Base-by-base conservation (phyloP, 208 protist species). In the Crithidia thermophila region DNA sequence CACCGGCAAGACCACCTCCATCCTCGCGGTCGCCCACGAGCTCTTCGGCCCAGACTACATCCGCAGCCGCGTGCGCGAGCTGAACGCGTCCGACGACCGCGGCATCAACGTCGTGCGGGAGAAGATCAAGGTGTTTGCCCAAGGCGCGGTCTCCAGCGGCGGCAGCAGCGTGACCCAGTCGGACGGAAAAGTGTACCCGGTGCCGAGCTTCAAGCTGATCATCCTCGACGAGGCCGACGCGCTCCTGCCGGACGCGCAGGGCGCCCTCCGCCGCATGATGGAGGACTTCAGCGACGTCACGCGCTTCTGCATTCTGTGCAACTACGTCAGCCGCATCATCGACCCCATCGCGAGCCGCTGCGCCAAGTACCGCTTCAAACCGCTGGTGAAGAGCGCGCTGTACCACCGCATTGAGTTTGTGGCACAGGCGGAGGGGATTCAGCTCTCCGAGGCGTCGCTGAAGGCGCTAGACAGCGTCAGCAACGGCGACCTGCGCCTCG, bases 201-300 rank as follows among this genome's bases (percentile, higher is more conserved):
- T 95, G 4, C 91, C 93, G 4, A 79, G 84, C n/a, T 98, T 98
- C 84, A 99, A 99, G 85, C 80, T 99, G 8, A 99, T 99, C 72
- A 99, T 99, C 58, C 85, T 99, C 1, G 99, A 99, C 76, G 99
- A 99, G 84, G 98, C 98, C 6, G 99, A 99, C 82, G 95, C 94
- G 42, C 93, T 99, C 86, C 98, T 99, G 27, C 74, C 77, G 0
- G 98, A 99, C 68, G 99, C 99, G 11, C 99, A 99, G 77, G 94
- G 87, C 16, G 98, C 98, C 8, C 86, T 99, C 27, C 88, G 99
- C 33, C 85, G 99, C 30, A 99, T 98, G 73, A 99, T 99, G 87
- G 98, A 99, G 76, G 91, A 96, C 46, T 98, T 98, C 59, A 96
- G 97, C 31, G 94, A 93, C 36, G 96, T 99, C 9, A 99, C 99